Base-by-base conservation (phyloP, 73 alveolate genomes). In the Paramecium tetraurelia region DNA sequence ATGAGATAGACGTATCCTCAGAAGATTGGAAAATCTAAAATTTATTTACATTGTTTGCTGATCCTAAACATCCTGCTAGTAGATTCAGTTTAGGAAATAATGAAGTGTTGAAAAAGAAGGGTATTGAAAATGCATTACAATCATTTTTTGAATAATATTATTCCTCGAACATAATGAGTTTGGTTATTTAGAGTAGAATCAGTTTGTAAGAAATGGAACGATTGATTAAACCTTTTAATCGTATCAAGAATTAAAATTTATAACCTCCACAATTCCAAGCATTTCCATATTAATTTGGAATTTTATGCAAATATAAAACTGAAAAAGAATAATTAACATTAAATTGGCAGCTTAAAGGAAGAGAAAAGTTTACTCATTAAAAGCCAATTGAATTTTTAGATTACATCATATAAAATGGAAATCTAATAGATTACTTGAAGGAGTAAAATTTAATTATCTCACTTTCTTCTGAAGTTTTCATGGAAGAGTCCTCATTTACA, bases 21-120 rank as follows among this genome's bases (percentile, higher is more conserved):
- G 94, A 89, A 44, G 94, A 57, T 20, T 89, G 90, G 90, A 80
- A 80, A 35, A 35, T 80, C 4, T 18, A 31, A 44, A 80, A 80
- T 27, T 44, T 80, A 21, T 46, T 80, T 48, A 31, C 90, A 8
- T 35, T 80, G 9, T 44, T 80, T 9, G 90, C 90, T 6, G 57
- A 80, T 24, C 44, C 70, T 9, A 20, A 80, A 21, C 90, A 80
- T 44, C 90, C 90, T 43, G 90, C 90, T 20, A 80, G 90, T 35
- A 40, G 90, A 46, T 80, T 80, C 18, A 44, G 76, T 48, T 24
- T 80, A 38, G 90, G 90, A 0, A 80, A 80, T 48, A 80, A 40
- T 43, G 48, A 80, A n/a, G 71, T 22, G 1, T 48, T 80, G 9
- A 12, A 80, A 11, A 80, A 80, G 33, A 3, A 21, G 20, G 90